Evolutionary conservation across 768 basidiomycete genomes (phyloP).

Genomic region (Sporobolomyces pararoseus): DNA sequence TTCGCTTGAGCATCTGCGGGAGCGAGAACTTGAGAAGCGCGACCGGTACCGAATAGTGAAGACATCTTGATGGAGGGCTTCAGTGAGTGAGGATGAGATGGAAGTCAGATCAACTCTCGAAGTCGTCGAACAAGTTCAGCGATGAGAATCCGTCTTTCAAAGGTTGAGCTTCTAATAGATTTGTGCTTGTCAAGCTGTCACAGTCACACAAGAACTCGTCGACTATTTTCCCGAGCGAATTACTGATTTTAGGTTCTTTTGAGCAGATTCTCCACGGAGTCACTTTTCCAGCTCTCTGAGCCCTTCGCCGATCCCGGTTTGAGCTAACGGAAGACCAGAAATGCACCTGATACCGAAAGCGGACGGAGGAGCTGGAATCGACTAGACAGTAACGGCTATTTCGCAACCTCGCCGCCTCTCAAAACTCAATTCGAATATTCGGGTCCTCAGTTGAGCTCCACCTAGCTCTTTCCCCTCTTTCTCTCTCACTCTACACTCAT

Average conservation of each 20-base stretch:
- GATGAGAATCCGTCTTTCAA: neutral
- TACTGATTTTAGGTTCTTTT: too few relatives aligned
- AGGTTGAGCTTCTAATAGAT: too few relatives aligned
- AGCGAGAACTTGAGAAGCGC: neutral
- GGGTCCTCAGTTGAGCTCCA: neutral
- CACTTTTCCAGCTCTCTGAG: too few relatives aligned
- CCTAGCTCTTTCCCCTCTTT: neutral
- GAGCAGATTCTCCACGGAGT: too few relatives aligned
- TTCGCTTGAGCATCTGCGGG: slow-evolving; percentile 17
- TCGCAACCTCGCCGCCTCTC: slow-evolving; percentile 1
- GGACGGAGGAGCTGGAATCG: neutral
- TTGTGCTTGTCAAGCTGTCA: too few relatives aligned
- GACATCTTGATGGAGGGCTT: neutral
- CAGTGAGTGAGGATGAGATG: neutral
- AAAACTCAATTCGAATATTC: neutral
- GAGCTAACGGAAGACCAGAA: neutral
- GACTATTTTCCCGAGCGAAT: too few relatives aligned
- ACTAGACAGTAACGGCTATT: neutral
- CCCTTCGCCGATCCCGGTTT: neutral
- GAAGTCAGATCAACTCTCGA: too few relatives aligned
- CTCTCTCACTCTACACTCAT: neutral
- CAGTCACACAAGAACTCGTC: too few relatives aligned
- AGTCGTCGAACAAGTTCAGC: too few relatives aligned
- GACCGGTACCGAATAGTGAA: slow-evolving; percentile 23
- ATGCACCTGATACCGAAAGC: neutral